A percentile compares a stretch with the other conserved stretches of the same genome.
These are phyloP conservation scores for Periconia macrospinosa DNA, from an alignment of 2,329 filamentous ascomycete genomes.

Conservation along the genomic window DNA sequence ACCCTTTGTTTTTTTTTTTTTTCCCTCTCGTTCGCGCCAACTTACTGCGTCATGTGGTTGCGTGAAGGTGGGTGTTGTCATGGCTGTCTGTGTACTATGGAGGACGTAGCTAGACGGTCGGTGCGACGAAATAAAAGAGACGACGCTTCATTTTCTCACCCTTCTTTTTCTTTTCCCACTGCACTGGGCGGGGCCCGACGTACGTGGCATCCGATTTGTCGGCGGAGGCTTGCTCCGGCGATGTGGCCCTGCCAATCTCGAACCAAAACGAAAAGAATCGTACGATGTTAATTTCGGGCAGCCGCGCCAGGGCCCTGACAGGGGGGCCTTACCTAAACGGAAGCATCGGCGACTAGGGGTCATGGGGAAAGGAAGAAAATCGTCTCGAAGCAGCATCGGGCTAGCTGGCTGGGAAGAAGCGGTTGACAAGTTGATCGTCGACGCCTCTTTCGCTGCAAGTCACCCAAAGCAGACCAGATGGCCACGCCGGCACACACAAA, in stretches of 20 bases:
- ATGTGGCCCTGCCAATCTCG: not conserved
- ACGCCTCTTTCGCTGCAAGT: conserved; percentile 7
- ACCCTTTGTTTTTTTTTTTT: not conserved
- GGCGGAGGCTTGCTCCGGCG: not conserved
- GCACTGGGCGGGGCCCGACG: not conserved
- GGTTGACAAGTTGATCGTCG: conserved; percentile 2
- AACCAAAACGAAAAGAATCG: not conserved
- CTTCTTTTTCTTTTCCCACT: not conserved
- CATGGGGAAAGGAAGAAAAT: not conserved
- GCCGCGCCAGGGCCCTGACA: not conserved
- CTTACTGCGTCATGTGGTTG: too few relatives aligned
- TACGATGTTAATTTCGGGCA: not conserved
- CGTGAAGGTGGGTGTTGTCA: too few relatives aligned
- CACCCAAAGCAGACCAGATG: conserved; percentile 11
- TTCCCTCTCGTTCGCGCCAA: not conserved
- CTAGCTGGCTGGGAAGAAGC: not conserved
- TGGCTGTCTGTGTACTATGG: too few relatives aligned
- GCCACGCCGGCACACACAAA: too few relatives aligned
- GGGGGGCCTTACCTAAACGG: not conserved
- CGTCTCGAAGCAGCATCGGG: not conserved
- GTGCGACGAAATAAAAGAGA: too few relatives aligned
- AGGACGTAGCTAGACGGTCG: too few relatives aligned
- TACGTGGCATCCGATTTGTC: not conserved
- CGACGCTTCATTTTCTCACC: too few relatives aligned
- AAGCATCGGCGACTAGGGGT: not conserved